Evolutionary conservation across 148 eudicot genomes (phyloP).

Genomic region (Drosera capensis): DNA sequence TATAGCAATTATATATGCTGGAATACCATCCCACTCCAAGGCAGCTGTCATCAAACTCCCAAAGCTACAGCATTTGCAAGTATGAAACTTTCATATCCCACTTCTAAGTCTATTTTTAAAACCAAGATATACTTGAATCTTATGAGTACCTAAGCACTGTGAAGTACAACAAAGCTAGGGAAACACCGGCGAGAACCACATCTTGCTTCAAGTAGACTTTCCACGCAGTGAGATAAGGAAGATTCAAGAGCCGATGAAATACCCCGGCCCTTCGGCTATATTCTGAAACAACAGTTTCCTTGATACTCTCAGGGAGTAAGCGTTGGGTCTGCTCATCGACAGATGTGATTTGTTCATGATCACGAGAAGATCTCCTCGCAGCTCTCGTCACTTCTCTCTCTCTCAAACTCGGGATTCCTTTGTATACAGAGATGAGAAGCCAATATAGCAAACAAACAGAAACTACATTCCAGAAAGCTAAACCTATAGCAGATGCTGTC

Average conservation of each 20-base stretch:
- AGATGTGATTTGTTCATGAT: constrained; percentile 20
- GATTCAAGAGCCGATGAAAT: constrained; percentile 14
- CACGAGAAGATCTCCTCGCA: constrained; percentile 16
- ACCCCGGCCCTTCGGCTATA: constrained; percentile 5
- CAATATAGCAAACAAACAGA: constrained; percentile 66
- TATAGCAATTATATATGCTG: constrained; percentile 66
- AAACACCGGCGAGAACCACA: constrained; percentile 69
- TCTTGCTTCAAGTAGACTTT: constrained; percentile 63
- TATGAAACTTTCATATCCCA: neutral
- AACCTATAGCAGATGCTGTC: constrained; percentile 48
- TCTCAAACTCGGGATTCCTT: constrained; percentile 46
- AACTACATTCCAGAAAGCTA: constrained; percentile 53
- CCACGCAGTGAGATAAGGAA: constrained; percentile 54
- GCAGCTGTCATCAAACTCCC: constrained; percentile 90
- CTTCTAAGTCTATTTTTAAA: neutral
- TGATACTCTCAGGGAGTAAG: constrained; percentile 7
- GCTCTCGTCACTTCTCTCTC: constrained; percentile 30
- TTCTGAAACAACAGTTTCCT: constrained; percentile 8
- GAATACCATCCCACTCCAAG: constrained; percentile 77
- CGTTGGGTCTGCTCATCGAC: constrained; percentile 13
- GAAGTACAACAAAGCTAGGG: constrained; percentile 67
- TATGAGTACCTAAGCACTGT: constrained; percentile 87
- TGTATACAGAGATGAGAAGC: constrained; percentile 63
- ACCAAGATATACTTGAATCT: neutral
- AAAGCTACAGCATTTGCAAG: constrained; percentile 33